Evolutionary conservation across 2,329 filamentous ascomycete species (phyloP).

Genomic region (Chalara sp.): DNA sequence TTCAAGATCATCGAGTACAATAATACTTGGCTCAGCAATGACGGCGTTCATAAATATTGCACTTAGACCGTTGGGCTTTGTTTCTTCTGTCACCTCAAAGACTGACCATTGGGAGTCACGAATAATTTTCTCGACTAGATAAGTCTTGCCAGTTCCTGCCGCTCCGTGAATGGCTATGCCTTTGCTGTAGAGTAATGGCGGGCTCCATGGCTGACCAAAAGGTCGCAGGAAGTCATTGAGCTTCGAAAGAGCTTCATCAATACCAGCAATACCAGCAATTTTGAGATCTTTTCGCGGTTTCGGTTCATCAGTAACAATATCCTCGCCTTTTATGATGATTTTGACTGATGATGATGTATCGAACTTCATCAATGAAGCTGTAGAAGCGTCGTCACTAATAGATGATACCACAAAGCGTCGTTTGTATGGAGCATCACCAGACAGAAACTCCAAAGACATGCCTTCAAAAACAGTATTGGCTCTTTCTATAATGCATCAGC

Average conservation of each 20-base stretch:
- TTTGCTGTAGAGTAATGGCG: not conserved
- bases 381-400: slow-evolving; percentile 55
- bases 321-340: slow-evolving; percentile 13
- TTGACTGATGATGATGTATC: slow-evolving; percentile 33
- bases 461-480: too few species aligned
- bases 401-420: slow-evolving; percentile 46
- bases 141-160: slow-evolving; percentile 77
- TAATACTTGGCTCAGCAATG: slow-evolving; percentile 64
- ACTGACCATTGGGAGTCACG: slow-evolving; percentile 65
- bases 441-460: too few species aligned
- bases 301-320: slow-evolving; percentile 3
- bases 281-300: slow-evolving; percentile 25
- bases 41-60: slow-evolving; percentile 65
- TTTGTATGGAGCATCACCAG: slow-evolving; percentile 44
- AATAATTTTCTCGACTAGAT: slow-evolving; percentile 63
- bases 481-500: too few species aligned
- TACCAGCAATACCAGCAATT: slow-evolving; percentile 57
- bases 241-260: slow-evolving; percentile 53
- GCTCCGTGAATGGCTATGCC: slow-evolving; percentile 56
- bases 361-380: slow-evolving; percentile 45
- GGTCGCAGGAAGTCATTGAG: slow-evolving; percentile 61
- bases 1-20: slow-evolving; percentile 75
- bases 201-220: slow-evolving; percentile 34
- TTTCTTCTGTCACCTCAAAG: slow-evolving; percentile 49
- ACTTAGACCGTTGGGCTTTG: slow-evolving; percentile 53